Evolutionary conservation across 2,329 filamentous ascomycete genomes (phyloP).

Genomic region (Ophiostoma triangulosporum): DNA sequence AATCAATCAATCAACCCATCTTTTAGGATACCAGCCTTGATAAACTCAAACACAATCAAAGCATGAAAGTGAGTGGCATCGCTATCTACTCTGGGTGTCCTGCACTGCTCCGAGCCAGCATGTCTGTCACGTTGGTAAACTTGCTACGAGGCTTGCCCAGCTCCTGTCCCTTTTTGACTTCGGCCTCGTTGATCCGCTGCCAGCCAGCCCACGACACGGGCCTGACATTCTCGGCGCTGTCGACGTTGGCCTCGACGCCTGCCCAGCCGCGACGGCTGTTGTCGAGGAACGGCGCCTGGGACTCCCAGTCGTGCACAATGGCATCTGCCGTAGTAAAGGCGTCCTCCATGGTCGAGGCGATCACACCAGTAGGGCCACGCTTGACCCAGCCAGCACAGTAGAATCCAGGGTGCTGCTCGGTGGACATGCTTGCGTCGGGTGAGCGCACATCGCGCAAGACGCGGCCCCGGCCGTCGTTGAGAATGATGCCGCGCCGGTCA

Average conservation of each 20-base stretch:
- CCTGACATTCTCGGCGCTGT: conserved; percentile 47
- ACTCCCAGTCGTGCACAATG: conserved; percentile 63
- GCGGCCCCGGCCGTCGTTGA: conserved; percentile 69
- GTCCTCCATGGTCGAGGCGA: conserved; percentile 90
- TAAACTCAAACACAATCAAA: too few species aligned
- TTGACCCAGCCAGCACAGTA: conserved; percentile 98
- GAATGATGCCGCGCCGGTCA: conserved; percentile 56
- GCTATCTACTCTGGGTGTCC: too few species aligned
- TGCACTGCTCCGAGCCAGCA: too few species aligned
- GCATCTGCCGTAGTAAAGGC: conserved; percentile 81
- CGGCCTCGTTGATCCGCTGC: conserved; percentile 66
- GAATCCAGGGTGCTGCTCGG: conserved; percentile 48
- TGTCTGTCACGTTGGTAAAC: conserved; percentile 42
- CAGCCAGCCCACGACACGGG: conserved; percentile 82
- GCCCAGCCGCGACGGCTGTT: conserved; percentile 53
- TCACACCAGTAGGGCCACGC: conserved; percentile 84
- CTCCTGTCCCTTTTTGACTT: conserved; percentile 50
- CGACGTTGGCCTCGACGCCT: conserved; percentile 48
- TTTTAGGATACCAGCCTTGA: too few species aligned
- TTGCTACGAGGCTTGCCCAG: conserved; percentile 70
- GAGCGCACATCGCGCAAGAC: conserved; percentile 33
- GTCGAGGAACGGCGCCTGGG: conserved; percentile 27
- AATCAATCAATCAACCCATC: too few species aligned
- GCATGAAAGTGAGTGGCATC: too few species aligned
- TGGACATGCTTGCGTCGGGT: conserved; percentile 23